Evolutionary conservation across 768 basidiomycete species (phyloP), one percentile per base, ranked within the genome.

Genomic region (Saitozyma podzolica): DNA sequence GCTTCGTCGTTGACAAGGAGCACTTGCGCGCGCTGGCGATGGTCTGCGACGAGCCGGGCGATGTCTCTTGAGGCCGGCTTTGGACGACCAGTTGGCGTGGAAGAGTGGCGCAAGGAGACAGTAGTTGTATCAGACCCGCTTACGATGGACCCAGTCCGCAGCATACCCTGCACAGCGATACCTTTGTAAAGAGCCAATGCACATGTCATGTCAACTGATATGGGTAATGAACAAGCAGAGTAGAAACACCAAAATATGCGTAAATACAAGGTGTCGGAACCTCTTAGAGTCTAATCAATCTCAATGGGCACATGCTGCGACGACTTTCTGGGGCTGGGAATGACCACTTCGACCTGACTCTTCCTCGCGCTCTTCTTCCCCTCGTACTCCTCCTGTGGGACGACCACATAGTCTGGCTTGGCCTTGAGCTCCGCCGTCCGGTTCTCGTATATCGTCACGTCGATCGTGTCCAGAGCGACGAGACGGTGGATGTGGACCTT

Each of bases 391-490:
- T 64, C 67, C 5, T 47, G 40, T 0, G 73, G 73, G 11, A 74
- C 58, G 6, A 49, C 51, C 47, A 62, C 63, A 45, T 72, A 74
- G 61, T 74, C 73, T n/a, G 66, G 59, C 41, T 72, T 72, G 10
- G 53, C 56, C 41, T 16, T 45, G 47, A 69, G 50, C 50, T 72
- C 73, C 7, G 40, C 50, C 40, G 51, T 58, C 14, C 77, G 63
- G 11, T 56, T 57, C 17, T 72, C 62, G 66, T 86, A 92, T 55
- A 93, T 90, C 68, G 91, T 88, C 54, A 88, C 84, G 78, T 96
- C 93, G 69, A 94, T 92, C 6, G 92, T 95, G 68, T 92, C 87
- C 64, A 82, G 82, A n/a, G 90, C 91, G 73, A 91, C 81, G 80
- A 91, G 91, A 61, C 89, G 84, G 85, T 88, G 91, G 60, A 95